Evolutionary conservation across 495 filamentous ascomycete species (phyloP).

Genomic region (Xylaria curta): DNA sequence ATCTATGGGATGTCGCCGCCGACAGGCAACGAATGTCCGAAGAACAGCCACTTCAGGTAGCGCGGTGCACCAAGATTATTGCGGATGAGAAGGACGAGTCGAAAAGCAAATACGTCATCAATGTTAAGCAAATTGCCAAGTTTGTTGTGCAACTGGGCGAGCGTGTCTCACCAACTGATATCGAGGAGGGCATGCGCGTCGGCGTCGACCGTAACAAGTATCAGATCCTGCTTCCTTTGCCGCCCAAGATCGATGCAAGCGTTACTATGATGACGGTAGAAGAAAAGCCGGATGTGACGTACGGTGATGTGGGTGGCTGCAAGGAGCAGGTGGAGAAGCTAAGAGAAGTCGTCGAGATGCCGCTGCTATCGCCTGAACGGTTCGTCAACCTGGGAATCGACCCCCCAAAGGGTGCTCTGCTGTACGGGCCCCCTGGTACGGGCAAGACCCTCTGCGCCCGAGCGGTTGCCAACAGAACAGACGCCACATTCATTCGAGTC

Average conservation of each 20-base stretch:
- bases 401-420: constrained; percentile 94
- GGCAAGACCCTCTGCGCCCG: constrained; percentile 98
- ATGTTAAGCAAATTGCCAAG: constrained; percentile 99
- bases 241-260: constrained; percentile 97
- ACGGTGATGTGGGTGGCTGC: constrained; percentile 97
- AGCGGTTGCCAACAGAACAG: constrained; percentile 95
- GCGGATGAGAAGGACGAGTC: constrained; percentile 94
- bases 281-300: constrained; percentile 99
- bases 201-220: constrained; percentile 99
- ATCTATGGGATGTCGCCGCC: constrained; percentile 98
- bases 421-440: constrained; percentile 96
- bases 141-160: constrained; percentile 99
- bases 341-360: constrained; percentile 98
- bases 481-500: constrained; percentile 98
- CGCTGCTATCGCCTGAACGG: constrained; percentile 91
- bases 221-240: constrained; percentile 95
- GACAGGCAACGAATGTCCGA: constrained; percentile 98
- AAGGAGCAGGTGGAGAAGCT: constrained; percentile 99
- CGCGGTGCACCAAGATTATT: constrained; percentile 98
- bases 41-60: constrained; percentile 97
- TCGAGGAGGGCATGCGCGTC: constrained; percentile 98
- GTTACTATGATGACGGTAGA: constrained; percentile 99
- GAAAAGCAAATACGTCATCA: constrained; percentile 99
- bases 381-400: constrained; percentile 98
- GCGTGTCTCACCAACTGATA: constrained; percentile 96